Conservation (phyloP, 1,284 basidiomycete genomes). For the Cryptococcus hybrid region DNA sequence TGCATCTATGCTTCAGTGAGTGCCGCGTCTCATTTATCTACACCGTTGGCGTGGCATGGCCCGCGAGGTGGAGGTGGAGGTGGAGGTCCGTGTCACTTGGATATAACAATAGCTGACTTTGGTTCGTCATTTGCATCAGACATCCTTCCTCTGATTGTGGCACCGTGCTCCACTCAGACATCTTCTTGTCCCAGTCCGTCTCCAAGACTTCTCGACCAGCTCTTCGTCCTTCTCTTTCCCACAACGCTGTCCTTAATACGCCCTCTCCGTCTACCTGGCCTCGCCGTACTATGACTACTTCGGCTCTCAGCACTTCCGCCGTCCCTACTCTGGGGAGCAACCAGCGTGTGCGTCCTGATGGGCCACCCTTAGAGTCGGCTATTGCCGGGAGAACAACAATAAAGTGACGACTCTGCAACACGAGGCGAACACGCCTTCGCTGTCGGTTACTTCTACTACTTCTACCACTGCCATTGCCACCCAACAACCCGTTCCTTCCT, state of each 20-base stretch:
- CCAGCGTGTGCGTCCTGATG: not conserved
- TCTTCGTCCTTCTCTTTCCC: constrained; percentile 20
- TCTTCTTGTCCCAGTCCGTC: constrained; percentile 46
- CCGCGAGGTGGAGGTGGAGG: too few relatives aligned
- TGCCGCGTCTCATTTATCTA: constrained; percentile 4
- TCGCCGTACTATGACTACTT: constrained; percentile 14
- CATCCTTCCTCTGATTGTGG: constrained; percentile 3
- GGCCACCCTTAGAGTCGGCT: not conserved
- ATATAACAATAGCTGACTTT: not conserved
- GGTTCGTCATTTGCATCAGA: too few relatives aligned
- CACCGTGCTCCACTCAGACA: constrained; percentile 10
- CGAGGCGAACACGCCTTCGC: constrained; percentile 19
- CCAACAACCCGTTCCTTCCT: constrained; percentile 10
- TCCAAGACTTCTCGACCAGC: constrained; percentile 57
- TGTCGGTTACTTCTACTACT: constrained; percentile 5
- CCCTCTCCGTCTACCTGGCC: constrained; percentile 16
- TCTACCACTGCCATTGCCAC: constrained; percentile 2
- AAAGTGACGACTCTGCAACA: constrained; percentile 1
- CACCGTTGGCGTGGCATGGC: too few relatives aligned
- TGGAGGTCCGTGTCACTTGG: too few relatives aligned
- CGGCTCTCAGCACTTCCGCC: constrained; percentile 3
- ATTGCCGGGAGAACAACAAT: not conserved
- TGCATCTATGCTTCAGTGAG: constrained; percentile 22
- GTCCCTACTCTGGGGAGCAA: not conserved
- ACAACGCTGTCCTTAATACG: constrained; percentile 14